Percentiles rank a stretch among this genome's conserved stretches.
Conservation (phyloP, 345 rosid species). For the Melastoma malabathricum region DNA sequence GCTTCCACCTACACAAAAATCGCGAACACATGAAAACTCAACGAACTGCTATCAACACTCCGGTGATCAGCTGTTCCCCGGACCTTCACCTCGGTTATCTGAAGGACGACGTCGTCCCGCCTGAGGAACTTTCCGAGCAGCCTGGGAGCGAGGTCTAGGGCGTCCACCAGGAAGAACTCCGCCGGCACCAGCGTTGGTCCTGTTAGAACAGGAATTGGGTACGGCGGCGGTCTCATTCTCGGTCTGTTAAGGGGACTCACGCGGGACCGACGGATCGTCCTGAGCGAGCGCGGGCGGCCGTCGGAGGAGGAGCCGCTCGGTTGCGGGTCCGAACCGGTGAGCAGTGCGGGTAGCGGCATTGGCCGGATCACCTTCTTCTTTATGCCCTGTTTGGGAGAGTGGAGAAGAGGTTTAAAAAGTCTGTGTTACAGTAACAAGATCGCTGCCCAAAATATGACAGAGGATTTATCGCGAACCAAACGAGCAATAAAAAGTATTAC, state of each 20-base stretch:
- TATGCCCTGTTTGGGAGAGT: no score
- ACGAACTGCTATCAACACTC: background rate
- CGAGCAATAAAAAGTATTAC: no score
- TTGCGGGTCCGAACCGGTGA: no score
- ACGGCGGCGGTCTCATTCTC: background rate
- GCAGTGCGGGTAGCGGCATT: no score
- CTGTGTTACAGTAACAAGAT: no score
- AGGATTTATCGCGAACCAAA: no score
- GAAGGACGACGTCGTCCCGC: conserved; percentile 70
- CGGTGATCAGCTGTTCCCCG: background rate
- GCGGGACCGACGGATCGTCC: no score
- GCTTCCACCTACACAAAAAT: conserved; percentile 62
- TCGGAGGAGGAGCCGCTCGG: no score
- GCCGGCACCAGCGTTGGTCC: conserved; percentile 34
- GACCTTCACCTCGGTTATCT: conserved; percentile 63
- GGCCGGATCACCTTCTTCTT: no score
- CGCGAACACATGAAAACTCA: conserved; percentile 5
- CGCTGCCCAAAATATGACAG: no score
- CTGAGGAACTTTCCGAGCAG: conserved; percentile 78
- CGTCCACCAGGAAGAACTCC: conserved; percentile 69
- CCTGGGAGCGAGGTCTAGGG: conserved; percentile 81
- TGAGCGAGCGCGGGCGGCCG: no score
- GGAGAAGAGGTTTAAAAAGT: no score
- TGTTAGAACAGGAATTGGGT: background rate
- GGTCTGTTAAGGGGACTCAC: background rate